Evolutionary conservation across 2,329 filamentous ascomycete species (phyloP), one percentile per base, ranked within the genome.

Genomic region (Fonsecaea pedrosoi): DNA sequence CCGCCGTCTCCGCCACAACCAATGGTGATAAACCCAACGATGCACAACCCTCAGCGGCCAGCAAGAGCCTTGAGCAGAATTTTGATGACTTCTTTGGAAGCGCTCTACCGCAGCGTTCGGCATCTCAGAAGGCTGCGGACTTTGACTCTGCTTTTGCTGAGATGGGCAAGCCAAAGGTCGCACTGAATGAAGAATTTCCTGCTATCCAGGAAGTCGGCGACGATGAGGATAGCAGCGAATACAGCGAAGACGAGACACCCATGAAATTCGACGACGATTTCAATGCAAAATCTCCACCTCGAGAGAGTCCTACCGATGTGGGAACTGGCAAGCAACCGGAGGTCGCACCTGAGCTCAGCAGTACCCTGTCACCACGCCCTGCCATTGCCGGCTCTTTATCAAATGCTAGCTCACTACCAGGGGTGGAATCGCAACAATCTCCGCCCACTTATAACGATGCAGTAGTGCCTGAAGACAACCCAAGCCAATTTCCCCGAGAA

Each of bases 181-280:
- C 69, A 10, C 15, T n/a, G 2, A 62, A 89, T 74, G 85, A 87
- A 25, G 95, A 98, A 76, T 98, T 98, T 75, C 95, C 95, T 37
- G 95, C 94, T 0, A 97, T 98, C 67, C 89, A 90, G n/a, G 92
- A 94, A 76, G 68, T 21, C 38, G 62, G 50, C 12, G 59, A 61
- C 69, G 85, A 88, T 35, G 90, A 94, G 65, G 92, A 96, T n/a
- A 94, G 91, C 35, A 92, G 96, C 66, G 90, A 89, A 35, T 90
- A 89, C 62, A 91, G 87, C 67, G 91, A 92, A 56, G 86, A 87
- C 57, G 92, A 92, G 50, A 81, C 73, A 6, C 75, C 74, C 35
- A 66, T 80, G 73, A 92, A 94, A 0, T 98, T 98, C 75, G 94
- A 96, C 58, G 95, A 99, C 75, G 90, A 97, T 77, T 98, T 98